Evolutionary conservation across 129 eudicot genomes (phyloP).

Genomic region (Saposhnikovia divaricata): DNA sequence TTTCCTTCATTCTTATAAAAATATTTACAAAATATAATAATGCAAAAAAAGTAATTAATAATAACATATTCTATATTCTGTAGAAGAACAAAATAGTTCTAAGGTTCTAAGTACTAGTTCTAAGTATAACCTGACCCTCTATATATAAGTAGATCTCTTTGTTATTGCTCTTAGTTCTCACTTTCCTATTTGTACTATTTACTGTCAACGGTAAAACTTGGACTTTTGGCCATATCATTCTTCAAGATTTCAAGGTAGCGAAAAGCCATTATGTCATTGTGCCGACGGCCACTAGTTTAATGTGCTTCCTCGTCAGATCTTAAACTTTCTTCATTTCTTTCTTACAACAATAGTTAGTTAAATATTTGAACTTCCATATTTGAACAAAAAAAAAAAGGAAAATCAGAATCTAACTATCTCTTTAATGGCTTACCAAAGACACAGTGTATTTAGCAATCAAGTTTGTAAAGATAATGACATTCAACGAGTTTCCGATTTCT

Average conservation of each 20-base stretch:
- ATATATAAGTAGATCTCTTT: not conserved
- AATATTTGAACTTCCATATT: not conserved
- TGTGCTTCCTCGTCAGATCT: not conserved
- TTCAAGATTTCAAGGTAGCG: not conserved
- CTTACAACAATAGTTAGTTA: not conserved
- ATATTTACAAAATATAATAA: too few species aligned
- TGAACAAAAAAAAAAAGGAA: too few species aligned
- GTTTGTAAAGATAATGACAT: not conserved
- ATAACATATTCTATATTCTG: too few species aligned
- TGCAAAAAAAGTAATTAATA: too few species aligned
- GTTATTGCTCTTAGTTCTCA: not conserved
- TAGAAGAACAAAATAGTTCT: too few species aligned
- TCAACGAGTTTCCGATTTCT: not conserved
- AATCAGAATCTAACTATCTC: not conserved
- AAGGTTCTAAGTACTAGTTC: too few species aligned
- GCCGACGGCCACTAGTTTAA: not conserved
- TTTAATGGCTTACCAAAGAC: not conserved
- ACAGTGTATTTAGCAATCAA: not conserved
- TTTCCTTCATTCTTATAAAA: too few species aligned
- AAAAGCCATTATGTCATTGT: too few species aligned
- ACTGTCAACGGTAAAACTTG: not conserved
- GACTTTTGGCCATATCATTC: not conserved
- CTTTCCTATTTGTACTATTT: not conserved
- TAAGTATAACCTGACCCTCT: too few species aligned
- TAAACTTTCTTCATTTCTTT: not conserved